phyloP scores from a whole-genome alignment of 1,284 basidiomycete species.

The Melampsora americana region DNA sequence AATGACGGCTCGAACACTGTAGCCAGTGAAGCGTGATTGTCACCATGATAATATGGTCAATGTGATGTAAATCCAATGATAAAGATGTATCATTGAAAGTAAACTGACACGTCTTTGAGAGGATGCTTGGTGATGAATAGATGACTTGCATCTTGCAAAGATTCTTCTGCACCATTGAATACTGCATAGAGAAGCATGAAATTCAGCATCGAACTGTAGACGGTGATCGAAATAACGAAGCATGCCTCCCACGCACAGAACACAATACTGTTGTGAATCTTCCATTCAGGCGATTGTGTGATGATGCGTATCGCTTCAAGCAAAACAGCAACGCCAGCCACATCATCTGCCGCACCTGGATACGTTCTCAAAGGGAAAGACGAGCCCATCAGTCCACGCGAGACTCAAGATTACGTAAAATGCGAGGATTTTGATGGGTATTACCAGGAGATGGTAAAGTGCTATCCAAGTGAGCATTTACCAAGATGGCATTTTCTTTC shows the following conservation, averaged over 20 bases:
- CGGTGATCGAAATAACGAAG: neutral
- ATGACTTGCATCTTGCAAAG: constrained; percentile 48
- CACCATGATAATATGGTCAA: no score
- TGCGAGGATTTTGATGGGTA: constrained; percentile 53
- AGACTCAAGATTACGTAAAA: neutral
- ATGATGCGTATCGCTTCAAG: constrained; percentile 81
- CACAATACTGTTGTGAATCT: constrained; percentile 74
- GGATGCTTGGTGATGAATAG: constrained; percentile 36
- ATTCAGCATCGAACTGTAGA: neutral
- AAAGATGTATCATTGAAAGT: neutral
- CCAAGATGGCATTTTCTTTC: constrained; percentile 76
- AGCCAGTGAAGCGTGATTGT: constrained; percentile 40
- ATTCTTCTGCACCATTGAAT: constrained; percentile 93
- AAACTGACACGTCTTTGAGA: constrained; percentile 9
- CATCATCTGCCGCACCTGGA: constrained; percentile 73
- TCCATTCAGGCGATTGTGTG: constrained; percentile 67
- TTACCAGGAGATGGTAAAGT: constrained; percentile 59
- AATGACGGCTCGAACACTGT: constrained; percentile 76
- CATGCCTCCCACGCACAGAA: constrained; percentile 65
- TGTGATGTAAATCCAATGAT: neutral
- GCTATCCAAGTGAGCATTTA: constrained; percentile 83
- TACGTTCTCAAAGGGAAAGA: constrained; percentile 60
- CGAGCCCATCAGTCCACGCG: neutral
- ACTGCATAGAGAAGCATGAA: constrained; percentile 59
- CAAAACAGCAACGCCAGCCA: constrained; percentile 72